Evolutionary conservation across 371 early-diverging fungal genomes (phyloP).

Genomic region (Mucor irregularis): DNA sequence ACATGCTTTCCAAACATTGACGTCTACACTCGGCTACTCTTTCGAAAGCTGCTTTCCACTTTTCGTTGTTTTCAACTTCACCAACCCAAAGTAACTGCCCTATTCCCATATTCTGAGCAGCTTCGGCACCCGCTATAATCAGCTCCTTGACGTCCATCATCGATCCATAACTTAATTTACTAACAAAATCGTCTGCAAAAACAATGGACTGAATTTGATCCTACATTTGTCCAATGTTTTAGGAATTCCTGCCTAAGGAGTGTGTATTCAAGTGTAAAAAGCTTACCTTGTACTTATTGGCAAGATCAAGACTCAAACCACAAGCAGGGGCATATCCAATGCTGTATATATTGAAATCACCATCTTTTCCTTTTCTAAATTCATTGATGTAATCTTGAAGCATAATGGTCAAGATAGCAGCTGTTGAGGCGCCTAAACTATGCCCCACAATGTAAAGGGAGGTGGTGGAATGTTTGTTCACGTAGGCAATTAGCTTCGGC

Average conservation of each 20-base stretch:
- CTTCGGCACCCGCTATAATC: constrained; percentile 41
- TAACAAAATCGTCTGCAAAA: constrained; percentile 46
- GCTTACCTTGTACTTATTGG: constrained; percentile 41
- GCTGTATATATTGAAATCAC: constrained; percentile 30
- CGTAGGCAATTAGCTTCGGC: constrained; percentile 67
- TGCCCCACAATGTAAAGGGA: constrained; percentile 73
- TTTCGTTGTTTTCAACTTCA: constrained; percentile 17
- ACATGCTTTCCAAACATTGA: constrained; percentile 26
- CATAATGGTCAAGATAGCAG: constrained; percentile 76
- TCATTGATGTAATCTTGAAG: constrained; percentile 59
- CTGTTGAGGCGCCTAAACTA: constrained; percentile 77
- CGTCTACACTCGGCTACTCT: constrained; percentile 29
- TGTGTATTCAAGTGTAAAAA: neutral
- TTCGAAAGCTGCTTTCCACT: constrained; percentile 37
- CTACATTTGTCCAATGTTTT: neutral
- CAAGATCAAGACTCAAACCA: constrained; percentile 32
- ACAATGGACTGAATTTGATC: constrained; percentile 42
- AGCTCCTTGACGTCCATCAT: constrained; percentile 49
- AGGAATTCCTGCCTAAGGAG: neutral
- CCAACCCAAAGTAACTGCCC: constrained; percentile 28
- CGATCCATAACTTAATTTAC: constrained; percentile 45
- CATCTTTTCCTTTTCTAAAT: constrained; percentile 41
- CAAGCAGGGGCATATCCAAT: constrained; percentile 45
- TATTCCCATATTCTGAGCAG: constrained; percentile 30
- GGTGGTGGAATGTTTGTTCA: constrained; percentile 57